Percentiles rank a stretch among this genome's conserved stretches.
phyloP scores from a whole-genome alignment of 352 stramenopile genomes.

The Globisporangium viniferum region DNA sequence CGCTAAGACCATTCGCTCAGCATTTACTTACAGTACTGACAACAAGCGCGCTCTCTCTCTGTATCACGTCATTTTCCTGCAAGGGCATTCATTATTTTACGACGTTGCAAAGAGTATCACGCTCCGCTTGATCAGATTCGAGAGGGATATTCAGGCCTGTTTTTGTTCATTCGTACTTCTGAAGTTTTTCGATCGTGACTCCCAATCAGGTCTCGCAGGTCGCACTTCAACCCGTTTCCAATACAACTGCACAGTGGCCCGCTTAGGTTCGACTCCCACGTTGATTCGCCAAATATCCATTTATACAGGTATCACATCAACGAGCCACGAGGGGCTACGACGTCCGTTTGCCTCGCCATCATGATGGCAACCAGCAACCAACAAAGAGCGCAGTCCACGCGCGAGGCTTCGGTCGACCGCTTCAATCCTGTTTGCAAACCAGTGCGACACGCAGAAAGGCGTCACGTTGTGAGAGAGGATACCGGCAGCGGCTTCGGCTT shows the following conservation, averaged over 20 bases:
- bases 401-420: background rate
- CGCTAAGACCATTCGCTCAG: background rate
- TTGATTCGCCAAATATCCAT: background rate
- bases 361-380: background rate
- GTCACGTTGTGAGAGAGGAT: constrained; percentile 7
- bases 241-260: background rate
- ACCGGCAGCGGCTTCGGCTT: background rate
- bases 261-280: background rate
- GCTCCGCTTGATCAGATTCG: background rate
- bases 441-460: constrained; percentile 7
- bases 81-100: background rate
- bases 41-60: too few species aligned
- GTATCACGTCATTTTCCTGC: too few species aligned
- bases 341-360: background rate
- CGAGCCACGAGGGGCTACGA: background rate
- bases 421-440: background rate
- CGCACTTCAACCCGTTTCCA: background rate
- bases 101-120: background rate
- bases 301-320: background rate
- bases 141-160: background rate
- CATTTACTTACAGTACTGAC: too few species aligned
- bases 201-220: constrained; percentile 1
- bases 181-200: background rate
- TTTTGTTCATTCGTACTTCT: background rate
- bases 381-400: background rate